Evolutionary conservation across 768 basidiomycete species (phyloP).

Genomic region (Boletus rex-veris): DNA sequence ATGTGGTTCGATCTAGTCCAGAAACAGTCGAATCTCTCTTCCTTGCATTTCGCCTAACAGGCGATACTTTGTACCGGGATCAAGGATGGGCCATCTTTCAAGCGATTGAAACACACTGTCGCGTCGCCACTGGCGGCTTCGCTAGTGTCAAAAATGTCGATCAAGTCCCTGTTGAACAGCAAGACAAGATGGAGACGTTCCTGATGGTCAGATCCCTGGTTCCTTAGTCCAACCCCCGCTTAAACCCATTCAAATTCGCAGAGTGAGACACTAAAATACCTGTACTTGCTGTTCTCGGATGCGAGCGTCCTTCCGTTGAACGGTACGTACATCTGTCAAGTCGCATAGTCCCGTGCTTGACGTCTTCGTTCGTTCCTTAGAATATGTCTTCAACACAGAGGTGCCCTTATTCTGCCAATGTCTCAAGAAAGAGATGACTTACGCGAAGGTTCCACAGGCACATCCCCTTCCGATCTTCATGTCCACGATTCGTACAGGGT

Average conservation of each 20-base stretch:
- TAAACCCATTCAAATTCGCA: slow-evolving; percentile 25
- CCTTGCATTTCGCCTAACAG: slow-evolving; percentile 86
- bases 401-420: slow-evolving; percentile 34
- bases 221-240: neutral
- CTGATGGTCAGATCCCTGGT: slow-evolving; percentile 57
- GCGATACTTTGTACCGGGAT: slow-evolving; percentile 74
- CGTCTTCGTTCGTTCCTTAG: slow-evolving; percentile 34
- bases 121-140: slow-evolving; percentile 76
- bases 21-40: slow-evolving; percentile 96
- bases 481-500: slow-evolving; percentile 46
- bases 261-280: slow-evolving; percentile 90
- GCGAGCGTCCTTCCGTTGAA: slow-evolving; percentile 66
- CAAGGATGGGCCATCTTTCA: slow-evolving; percentile 89
- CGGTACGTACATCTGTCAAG: slow-evolving; percentile 44
- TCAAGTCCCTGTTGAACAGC: slow-evolving; percentile 57
- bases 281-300: slow-evolving; percentile 84
- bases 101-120: slow-evolving; percentile 82
- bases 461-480: slow-evolving; percentile 71
- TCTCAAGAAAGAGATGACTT: neutral
- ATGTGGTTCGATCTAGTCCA: slow-evolving; percentile 46
- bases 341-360: slow-evolving; percentile 5
- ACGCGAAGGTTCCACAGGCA: slow-evolving; percentile 38
- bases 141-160: slow-evolving; percentile 85
- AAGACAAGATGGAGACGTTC: slow-evolving; percentile 97
- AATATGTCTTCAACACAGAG: slow-evolving; percentile 93